Evolutionary conservation across 768 basidiomycete species (phyloP), one percentile per base, ranked within the genome.

Genomic region (Leucocoprinus sp.): DNA sequence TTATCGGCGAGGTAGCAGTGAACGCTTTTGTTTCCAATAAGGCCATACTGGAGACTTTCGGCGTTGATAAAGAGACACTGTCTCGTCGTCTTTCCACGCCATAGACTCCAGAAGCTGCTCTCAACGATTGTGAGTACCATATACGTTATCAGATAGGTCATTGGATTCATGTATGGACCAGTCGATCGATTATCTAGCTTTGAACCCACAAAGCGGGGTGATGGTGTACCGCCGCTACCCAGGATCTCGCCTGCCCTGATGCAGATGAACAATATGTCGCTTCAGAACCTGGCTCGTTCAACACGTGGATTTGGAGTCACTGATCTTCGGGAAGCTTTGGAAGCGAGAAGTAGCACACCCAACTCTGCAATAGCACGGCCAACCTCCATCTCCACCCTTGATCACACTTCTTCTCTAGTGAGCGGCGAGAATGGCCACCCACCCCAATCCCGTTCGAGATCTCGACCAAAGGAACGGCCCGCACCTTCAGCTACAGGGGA

Each of bases 231-330:
- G 1, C 83, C 86, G 2, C 71, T 91, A 34, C 72, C 89, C 43
- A 87, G 80, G 58, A 78, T 92, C 26, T 84, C 88, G 4, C 88
- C 88, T 26, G 82, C 84, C 12, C 67, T 95, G 50, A 95, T 93
- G 88, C 82, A 87, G 53, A 86, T 88, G 42, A 87, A 93, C 55
- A 95, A 95, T 60, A 69, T 89, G 26, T 95, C 93, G 5, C 69
- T 91, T 45, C 86, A 88, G 58, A 91, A 87, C 56, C 64, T 95
- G 46, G 76, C 84, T 15, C 76, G 87, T 45, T 85, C 87, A 3
- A 77, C 78, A 2, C 75, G 84, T 48, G 83, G 84, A 0, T 80
- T 95, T 12, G 93, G 92, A 18, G 91, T 95, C 18, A 81, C 78
- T 1, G 91, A 93, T 58, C 71, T 96, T 24, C 74, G 91, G 43